phyloP scores from a whole-genome alignment of 805 yeast species.

The Suhomyces sp. region DNA sequence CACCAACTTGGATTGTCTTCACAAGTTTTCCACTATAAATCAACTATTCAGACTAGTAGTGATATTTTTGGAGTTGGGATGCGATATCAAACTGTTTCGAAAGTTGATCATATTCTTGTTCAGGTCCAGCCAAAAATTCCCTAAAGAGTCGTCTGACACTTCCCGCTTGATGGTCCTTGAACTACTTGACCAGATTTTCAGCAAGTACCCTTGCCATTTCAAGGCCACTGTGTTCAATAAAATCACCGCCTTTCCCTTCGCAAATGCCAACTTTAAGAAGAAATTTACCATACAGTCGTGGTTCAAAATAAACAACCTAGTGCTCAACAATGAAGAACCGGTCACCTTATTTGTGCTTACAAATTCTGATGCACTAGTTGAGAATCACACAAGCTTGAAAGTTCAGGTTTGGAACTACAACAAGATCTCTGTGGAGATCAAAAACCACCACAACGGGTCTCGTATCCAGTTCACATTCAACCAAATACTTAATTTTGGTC shows the following conservation, averaged over 20 bases:
- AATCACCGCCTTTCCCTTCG: slow-evolving; percentile 21
- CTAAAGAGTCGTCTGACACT: background rate
- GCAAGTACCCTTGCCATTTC: slow-evolving; percentile 25
- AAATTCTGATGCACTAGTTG: slow-evolving; percentile 17
- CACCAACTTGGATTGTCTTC: background rate
- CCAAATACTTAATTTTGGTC: slow-evolving; percentile 17
- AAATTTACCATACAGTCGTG: slow-evolving; percentile 38
- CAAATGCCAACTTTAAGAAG: slow-evolving; percentile 12
- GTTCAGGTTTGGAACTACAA: slow-evolving; percentile 27
- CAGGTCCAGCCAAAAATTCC: background rate
- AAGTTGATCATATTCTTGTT: slow-evolving; percentile 15
- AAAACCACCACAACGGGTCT: slow-evolving; percentile 21
- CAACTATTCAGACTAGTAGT: slow-evolving; percentile 23
- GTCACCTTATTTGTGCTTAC: slow-evolving; percentile 25
- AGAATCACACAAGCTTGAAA: slow-evolving; percentile 21
- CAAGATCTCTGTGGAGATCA: slow-evolving; percentile 30
- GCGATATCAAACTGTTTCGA: slow-evolving; percentile 21
- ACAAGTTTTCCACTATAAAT: slow-evolving; percentile 12
- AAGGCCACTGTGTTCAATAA: slow-evolving; percentile 26
- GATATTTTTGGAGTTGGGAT: slow-evolving; percentile 33
- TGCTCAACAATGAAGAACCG: slow-evolving; percentile 9
- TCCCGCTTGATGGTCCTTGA: slow-evolving; percentile 18
- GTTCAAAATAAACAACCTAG: slow-evolving; percentile 28
- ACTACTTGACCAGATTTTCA: slow-evolving; percentile 19
- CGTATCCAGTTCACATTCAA: slow-evolving; percentile 33